phyloP scores from a whole-genome alignment of 2,329 filamentous ascomycete species.

The Epicoccum sorghinum region DNA sequence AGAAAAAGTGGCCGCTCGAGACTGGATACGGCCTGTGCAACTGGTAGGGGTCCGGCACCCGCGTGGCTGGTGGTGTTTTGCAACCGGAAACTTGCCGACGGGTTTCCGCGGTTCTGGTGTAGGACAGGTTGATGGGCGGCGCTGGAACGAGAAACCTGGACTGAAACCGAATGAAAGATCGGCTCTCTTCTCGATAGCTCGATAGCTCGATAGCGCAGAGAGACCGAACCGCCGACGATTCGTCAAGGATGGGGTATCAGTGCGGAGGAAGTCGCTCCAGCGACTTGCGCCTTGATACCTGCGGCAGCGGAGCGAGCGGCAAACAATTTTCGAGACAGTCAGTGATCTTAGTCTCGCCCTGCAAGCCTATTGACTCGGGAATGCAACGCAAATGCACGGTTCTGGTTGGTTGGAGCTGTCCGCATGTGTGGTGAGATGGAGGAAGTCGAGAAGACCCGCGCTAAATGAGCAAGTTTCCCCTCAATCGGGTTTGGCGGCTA shows the following conservation, averaged over 20 bases:
- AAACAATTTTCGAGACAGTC: constrained; percentile 16
- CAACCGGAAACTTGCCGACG: constrained; percentile 26
- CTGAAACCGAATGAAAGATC: constrained; percentile 6
- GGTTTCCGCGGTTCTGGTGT: constrained; percentile 22
- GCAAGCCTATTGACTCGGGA: constrained; percentile 20
- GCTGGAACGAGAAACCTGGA: constrained; percentile 21
- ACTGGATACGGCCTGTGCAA: constrained; percentile 25
- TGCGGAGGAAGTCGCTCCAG: constrained; percentile 12
- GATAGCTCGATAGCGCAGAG: constrained; percentile 10
- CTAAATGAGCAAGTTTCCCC: constrained; percentile 21
- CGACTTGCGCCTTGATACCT: constrained; percentile 12
- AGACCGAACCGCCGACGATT: constrained; percentile 7
- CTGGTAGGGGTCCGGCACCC: constrained; percentile 30
- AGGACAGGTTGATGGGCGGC: constrained; percentile 19
- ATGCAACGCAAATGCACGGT: constrained; percentile 26
- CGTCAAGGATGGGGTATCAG: constrained; percentile 10
- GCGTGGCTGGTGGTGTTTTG: constrained; percentile 25
- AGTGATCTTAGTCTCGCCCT: constrained; percentile 21
- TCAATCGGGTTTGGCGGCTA: constrained; percentile 19
- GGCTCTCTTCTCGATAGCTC: constrained; percentile 10
- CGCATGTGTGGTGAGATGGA: constrained; percentile 25
- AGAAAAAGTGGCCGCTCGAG: constrained; percentile 20
- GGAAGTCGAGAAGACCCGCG: constrained; percentile 13
- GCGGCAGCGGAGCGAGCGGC: constrained; percentile 18
- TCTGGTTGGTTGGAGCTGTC: constrained; percentile 25